phyloP scores from a whole-genome alignment of 371 early-diverging fungal genomes.

The Mucor racemosus region DNA sequence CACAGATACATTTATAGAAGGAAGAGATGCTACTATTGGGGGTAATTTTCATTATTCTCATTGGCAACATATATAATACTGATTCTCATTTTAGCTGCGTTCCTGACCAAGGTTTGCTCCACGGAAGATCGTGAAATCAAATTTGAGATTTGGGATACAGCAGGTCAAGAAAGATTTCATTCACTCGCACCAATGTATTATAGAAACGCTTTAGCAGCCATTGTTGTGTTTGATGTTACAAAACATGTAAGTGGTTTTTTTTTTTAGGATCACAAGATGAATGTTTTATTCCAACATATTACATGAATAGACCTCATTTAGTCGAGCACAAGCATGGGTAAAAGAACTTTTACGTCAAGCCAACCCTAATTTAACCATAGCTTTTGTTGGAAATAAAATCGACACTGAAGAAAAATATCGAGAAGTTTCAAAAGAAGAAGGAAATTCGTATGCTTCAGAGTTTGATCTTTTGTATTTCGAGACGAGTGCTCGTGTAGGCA shows the following conservation, averaged over 20 bases:
- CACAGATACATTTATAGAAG: constrained; percentile 90
- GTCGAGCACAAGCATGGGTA: constrained; percentile 97
- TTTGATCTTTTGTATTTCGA: constrained; percentile 67
- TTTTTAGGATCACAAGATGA: background rate
- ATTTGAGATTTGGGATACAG: constrained; percentile 96
- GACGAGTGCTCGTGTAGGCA: constrained; percentile 87
- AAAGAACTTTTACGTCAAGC: constrained; percentile 94
- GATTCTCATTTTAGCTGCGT: constrained; percentile 66
- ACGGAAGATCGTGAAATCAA: constrained; percentile 70
- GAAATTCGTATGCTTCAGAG: constrained; percentile 77
- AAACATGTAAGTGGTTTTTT: constrained; percentile 64
- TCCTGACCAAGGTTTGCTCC: constrained; percentile 71
- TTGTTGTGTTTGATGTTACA: constrained; percentile 95
- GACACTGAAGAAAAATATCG: constrained; percentile 64
- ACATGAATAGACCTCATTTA: constrained; percentile 76
- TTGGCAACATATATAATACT: background rate
- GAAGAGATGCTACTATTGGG: constrained; percentile 97
- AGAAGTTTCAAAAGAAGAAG: constrained; percentile 59
- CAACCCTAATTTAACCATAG: constrained; percentile 91
- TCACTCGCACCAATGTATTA: constrained; percentile 99
- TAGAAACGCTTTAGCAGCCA: constrained; percentile 95
- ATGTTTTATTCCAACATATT: background rate
- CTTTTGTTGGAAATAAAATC: constrained; percentile 94
- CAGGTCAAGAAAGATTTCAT: constrained; percentile 89
- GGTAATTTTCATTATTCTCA: constrained; percentile 46